Evolutionary conservation across 2,329 filamentous ascomycete species (phyloP).

Genomic region (Colletotrichum lindemuthianum): DNA sequence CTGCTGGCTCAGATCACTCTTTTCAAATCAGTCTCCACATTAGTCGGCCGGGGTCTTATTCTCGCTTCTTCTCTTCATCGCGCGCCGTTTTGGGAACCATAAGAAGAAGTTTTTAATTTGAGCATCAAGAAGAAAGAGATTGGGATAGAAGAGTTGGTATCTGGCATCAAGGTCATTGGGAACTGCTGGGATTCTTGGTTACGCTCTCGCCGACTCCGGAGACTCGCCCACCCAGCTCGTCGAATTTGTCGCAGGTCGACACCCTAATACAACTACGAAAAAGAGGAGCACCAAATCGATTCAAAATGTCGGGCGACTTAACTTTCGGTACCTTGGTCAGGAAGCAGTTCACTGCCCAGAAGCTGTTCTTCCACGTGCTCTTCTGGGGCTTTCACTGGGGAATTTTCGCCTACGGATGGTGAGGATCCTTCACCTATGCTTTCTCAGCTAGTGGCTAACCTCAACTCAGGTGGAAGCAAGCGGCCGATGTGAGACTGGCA

Average conservation of each 20-base stretch:
- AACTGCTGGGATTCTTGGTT: slow-evolving; percentile 17
- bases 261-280: slow-evolving; percentile 39
- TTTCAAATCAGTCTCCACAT: slow-evolving; percentile 39
- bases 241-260: slow-evolving; percentile 67
- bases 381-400: slow-evolving; percentile 84
- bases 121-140: slow-evolving; percentile 21
- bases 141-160: slow-evolving; percentile 4
- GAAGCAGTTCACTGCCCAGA: slow-evolving; percentile 75
- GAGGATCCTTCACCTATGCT: slow-evolving; percentile 46
- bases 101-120: slow-evolving; percentile 34
- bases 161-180: slow-evolving; percentile 13
- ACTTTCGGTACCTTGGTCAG: slow-evolving; percentile 54
- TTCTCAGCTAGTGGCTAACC: slow-evolving; percentile 38
- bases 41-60: slow-evolving; percentile 39
- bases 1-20: slow-evolving; percentile 71
- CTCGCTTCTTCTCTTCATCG: slow-evolving; percentile 43
- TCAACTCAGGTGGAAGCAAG: slow-evolving; percentile 79
- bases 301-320: slow-evolving; percentile 51
- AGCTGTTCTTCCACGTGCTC: slow-evolving; percentile 81
- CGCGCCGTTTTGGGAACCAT: slow-evolving; percentile 24
- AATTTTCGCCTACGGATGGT: slow-evolving; percentile 90
- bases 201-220: slow-evolving; percentile 31
- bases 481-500: slow-evolving; percentile 71
- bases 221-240: slow-evolving; percentile 37
- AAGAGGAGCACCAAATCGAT: slow-evolving; percentile 40